These are phyloP conservation scores for Arabis hirsuta DNA, from an alignment of 345 rosid genomes.

Conservation along the genomic window DNA sequence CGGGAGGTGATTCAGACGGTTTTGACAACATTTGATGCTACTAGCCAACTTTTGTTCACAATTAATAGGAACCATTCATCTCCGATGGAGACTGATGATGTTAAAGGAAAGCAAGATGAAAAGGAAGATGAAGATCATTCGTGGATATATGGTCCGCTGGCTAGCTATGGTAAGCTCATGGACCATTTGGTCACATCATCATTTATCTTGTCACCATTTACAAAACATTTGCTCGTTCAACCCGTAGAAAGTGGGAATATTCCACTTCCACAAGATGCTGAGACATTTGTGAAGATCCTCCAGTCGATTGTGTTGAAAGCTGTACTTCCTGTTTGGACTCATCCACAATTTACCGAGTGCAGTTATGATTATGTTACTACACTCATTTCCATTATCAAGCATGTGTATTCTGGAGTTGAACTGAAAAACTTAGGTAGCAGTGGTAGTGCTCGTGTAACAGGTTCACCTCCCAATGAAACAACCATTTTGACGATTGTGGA, in stretches of 20 bases:
- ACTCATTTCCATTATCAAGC: constrained; percentile 79
- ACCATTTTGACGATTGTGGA: constrained; percentile 87
- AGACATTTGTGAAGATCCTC: constrained; percentile 86
- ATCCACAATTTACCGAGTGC: constrained; percentile 84
- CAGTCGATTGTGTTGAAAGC: constrained; percentile 94
- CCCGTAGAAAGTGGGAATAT: constrained; percentile 67
- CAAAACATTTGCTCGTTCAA: constrained; percentile 82
- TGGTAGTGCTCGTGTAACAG: constrained; percentile 64
- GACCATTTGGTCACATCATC: constrained; percentile 95
- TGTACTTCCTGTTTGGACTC: constrained; percentile 89
- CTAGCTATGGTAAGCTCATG: constrained; percentile 91
- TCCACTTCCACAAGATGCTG: constrained; percentile 83
- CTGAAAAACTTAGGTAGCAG: constrained; percentile 67
- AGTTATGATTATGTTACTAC: constrained; percentile 75
- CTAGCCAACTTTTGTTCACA: constrained; percentile 78
- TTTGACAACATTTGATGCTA: constrained; percentile 94
- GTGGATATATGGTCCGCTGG: constrained; percentile 94
- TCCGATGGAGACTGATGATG: constrained; percentile 93
- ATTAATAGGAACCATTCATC: constrained; percentile 73
- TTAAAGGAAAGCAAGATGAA: constrained; percentile 61
- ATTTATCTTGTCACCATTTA: constrained; percentile 78
- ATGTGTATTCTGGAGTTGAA: constrained; percentile 92
- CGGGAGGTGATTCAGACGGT: constrained; percentile 79
- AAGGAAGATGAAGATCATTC: constrained; percentile 71
- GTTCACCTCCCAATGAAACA: constrained; percentile 91